Evolutionary conservation across 2,329 filamentous ascomycete genomes (phyloP), one percentile per base, ranked within the genome.

Genomic region (Botrytis galanthina): DNA sequence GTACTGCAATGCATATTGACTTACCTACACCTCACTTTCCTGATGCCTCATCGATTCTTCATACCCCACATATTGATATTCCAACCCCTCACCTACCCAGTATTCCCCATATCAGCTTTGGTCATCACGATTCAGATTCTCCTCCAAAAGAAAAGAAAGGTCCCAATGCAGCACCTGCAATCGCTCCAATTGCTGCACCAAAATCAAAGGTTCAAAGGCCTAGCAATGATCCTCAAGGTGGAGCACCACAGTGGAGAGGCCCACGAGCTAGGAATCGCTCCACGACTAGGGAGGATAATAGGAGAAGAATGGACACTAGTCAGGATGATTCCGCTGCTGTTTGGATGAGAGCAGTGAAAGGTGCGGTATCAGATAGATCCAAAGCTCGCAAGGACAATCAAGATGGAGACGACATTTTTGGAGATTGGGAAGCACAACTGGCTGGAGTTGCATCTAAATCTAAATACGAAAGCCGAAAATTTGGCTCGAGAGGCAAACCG

Each of bases 401-500:
- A 54, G 66, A 73, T 3, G 66, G 46, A 46, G 66, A 61, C 14
- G 46, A 73, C 4, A 57, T 70, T 5, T 73, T 73, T 32, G 66
- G 57, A 20, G 71, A 73, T 26, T 74, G 63, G 73, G 70, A 73
- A 20, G 68, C 61, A 16, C 6, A 73, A 60, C n/a, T 73, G 3
- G 62, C 62, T 39, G 62, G 51, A 20, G 48, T 64, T 32, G 32
- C 35, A 29, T 51, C 39, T 7, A 72, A 70, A 54, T 75, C 26
- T 3, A 77, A 59, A 73, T 72, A 35, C 70, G 75, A 67, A 77
- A 79, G 70, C 73, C 78, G 66, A 29, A 75, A 48, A 74, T 77
- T 44, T 76, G 78, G 42, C 73, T 75, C 37, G 76, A 79, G 64
- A 75, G 78, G 77, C 72, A 76, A 32, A 74, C 77, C n/a, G 66